Percentiles rank a stretch among this genome's conserved stretches.
These are phyloP conservation scores for Wallacemonas rigidus DNA, from an alignment of 208 protist species.

Conservation along the genomic window DNA sequence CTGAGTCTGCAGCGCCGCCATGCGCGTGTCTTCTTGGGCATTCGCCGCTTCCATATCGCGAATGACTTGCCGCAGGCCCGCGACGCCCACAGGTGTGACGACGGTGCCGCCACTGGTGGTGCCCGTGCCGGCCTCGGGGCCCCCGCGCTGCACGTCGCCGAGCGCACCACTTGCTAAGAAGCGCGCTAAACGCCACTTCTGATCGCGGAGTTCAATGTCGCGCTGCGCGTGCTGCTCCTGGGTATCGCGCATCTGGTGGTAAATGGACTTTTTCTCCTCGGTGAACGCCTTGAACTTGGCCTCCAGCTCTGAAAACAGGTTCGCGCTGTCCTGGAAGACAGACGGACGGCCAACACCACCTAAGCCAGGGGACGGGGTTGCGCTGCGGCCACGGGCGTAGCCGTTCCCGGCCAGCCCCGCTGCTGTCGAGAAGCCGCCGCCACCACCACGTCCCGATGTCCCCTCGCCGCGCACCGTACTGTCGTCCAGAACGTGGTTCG, in stretches of 20 bases:
- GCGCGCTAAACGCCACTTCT: slow-evolving; percentile 71
- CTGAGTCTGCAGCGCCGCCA: slow-evolving; percentile 34
- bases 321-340: slow-evolving; percentile 18
- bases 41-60: slow-evolving; percentile 43
- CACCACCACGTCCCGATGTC: background rate
- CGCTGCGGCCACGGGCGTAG: slow-evolving; percentile 8
- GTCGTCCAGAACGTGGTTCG: background rate
- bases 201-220: slow-evolving; percentile 64
- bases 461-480: background rate
- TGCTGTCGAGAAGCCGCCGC: slow-evolving; percentile 1
- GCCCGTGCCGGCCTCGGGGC: slow-evolving; percentile 1
- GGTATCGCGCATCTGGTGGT: slow-evolving; percentile 69
- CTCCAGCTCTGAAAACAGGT: slow-evolving; percentile 56
- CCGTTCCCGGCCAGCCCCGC: slow-evolving; percentile 11
- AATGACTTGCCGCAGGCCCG: slow-evolving; percentile 61
- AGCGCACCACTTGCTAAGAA: slow-evolving; percentile 58
- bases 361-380: slow-evolving; percentile 9
- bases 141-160: slow-evolving; percentile 27
- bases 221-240: slow-evolving; percentile 58
- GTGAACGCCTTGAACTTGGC: slow-evolving; percentile 54
- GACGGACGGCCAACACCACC: slow-evolving; percentile 10
- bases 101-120: slow-evolving; percentile 21
- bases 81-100: slow-evolving; percentile 55
- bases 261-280: slow-evolving; percentile 66
- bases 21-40: slow-evolving; percentile 35